Evolutionary conservation across 1,284 basidiomycete genomes (phyloP), one percentile per base, ranked within the genome.

Genomic region (Malassezia obtusa): DNA sequence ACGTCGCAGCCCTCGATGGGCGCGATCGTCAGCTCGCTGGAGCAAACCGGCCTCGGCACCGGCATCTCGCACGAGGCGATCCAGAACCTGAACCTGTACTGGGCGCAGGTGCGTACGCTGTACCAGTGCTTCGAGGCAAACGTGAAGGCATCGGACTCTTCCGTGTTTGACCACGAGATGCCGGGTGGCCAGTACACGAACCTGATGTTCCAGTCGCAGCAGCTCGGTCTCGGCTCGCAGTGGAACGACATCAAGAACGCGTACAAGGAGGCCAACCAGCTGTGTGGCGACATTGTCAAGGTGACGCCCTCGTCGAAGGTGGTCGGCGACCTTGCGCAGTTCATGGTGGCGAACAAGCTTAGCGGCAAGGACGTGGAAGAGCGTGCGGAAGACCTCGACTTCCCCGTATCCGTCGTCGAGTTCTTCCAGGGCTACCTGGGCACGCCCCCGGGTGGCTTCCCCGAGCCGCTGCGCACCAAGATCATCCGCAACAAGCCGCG

Each of bases 1-100:
- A 99, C 94, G 50, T 98, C 94, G 40, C 94, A 98, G 75, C 91
- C 92, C 19, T 89, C 92, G 8, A 98, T 98, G 92, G 92, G 92
- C 73, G 92, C 92, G 41, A 81, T 96, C 44, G 86, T 86, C 76
- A 82, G 84, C 77, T 89, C 94, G 28, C 80, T 99, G 46, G 94
- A 99, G 79, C 94, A 99, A 78, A 92, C 87, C 37, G 79, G 81
- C 47, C 80, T 98, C 53, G 94, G 94, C 64, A 91, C 94, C 32
- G 94, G 94, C 60, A 98, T 99, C 69, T 85, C 88, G 52, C 91
- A 95, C 76, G 88, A 89, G 67, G 89, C 96, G 76, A 91, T 99
- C 68, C 92, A 95, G 76, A 86, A 90, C 36, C 82, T 99, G 68
- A 98, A 99, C 81, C 77, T 86, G 58, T 99, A 99, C 79, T 99